Base-by-base conservation (phyloP, 192 early-diverging fungal species). In the Tieghemiomyces parasiticus region DNA sequence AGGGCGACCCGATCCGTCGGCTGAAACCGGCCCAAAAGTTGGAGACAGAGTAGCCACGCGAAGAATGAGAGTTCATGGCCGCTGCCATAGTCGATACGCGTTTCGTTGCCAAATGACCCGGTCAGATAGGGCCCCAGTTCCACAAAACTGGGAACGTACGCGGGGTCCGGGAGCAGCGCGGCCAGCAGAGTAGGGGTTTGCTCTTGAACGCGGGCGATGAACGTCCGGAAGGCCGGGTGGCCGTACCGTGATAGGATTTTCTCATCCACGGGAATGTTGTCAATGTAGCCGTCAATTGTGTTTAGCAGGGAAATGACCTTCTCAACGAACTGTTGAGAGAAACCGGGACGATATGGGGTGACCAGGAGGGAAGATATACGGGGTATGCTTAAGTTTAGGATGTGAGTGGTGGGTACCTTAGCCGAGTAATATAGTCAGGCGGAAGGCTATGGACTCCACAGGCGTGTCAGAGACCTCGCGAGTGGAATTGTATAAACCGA, bases 61-160 rank as follows among this genome's bases (percentile, higher is more conserved):
- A 85, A 68, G 68, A 99, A 99, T 30, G 79, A 80, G 28, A 95
- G 73, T 68, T 99, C 96, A 65, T 99, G 96, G 16, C 96, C 96
- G 31, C 83, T 89, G 20, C 96, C 96, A 67, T 99, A 99, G 70
- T 99, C 96, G 22, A 99, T 89, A 19, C 96, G 78, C 2, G 81
- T 90, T 9, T 74, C 76, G 65, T 99, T 84, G 1, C 96, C 96
- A 79, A 97, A 95, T 13, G 72, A 64, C 26, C 74, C 75, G 0
- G 61, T 71, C 33, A 95, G 74, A 62, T 96, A 97, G 26, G 82
- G 65, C 0, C 59, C 63, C 4, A 95, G 67, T 73, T 98, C 95
- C 9, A 76, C 47, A 19, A 81, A 69, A 0, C 85, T 84, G 0
- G 62, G 60, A 14, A 54, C 10, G 9, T 3, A 3, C 9, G 10